phyloP scores from a whole-genome alignment of 257 asterid genomes.

The Mentha longifolia region DNA sequence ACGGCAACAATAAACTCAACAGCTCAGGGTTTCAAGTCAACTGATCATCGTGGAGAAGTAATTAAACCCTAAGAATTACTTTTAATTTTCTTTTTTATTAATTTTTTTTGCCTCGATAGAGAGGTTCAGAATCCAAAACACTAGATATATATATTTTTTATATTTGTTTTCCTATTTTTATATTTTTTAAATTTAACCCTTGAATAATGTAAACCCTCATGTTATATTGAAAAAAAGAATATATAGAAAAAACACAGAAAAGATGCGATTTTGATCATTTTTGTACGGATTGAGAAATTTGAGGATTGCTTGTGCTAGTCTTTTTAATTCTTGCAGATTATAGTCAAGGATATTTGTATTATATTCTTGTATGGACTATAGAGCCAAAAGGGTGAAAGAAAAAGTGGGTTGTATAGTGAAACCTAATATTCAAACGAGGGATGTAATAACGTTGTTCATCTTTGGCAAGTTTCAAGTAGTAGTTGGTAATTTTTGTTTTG shows the following conservation, averaged over 20 bases:
- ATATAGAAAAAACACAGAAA: background rate
- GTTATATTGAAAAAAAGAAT: background rate
- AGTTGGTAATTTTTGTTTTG: slow-evolving; percentile 31
- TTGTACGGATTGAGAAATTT: slow-evolving; percentile 47
- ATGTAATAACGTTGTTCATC: slow-evolving; percentile 23
- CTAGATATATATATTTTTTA: background rate
- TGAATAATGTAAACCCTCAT: slow-evolving; percentile 37
- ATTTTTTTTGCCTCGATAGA: slow-evolving; percentile 17
- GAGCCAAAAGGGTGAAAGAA: slow-evolving; percentile 27
- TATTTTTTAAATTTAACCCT: background rate
- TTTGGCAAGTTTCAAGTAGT: slow-evolving; percentile 17
- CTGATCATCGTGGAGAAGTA: slow-evolving; percentile 23
- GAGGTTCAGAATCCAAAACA: background rate
- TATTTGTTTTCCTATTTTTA: background rate
- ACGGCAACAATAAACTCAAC: slow-evolving; percentile 50
- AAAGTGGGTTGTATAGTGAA: background rate
- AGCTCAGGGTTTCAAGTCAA: slow-evolving; percentile 49
- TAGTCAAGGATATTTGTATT: slow-evolving; percentile 16
- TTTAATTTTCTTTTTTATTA: no score
- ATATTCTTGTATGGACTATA: slow-evolving; percentile 17
- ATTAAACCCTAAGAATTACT: background rate
- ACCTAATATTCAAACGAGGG: slow-evolving; percentile 2
- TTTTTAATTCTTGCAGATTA: slow-evolving; percentile 20
- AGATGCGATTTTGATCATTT: slow-evolving; percentile 27
- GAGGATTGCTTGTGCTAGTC: slow-evolving; percentile 28